These are phyloP conservation scores for Cokeromyces recurvatus DNA, from an alignment of 371 early-diverging fungal genomes.

Conservation along the genomic window DNA sequence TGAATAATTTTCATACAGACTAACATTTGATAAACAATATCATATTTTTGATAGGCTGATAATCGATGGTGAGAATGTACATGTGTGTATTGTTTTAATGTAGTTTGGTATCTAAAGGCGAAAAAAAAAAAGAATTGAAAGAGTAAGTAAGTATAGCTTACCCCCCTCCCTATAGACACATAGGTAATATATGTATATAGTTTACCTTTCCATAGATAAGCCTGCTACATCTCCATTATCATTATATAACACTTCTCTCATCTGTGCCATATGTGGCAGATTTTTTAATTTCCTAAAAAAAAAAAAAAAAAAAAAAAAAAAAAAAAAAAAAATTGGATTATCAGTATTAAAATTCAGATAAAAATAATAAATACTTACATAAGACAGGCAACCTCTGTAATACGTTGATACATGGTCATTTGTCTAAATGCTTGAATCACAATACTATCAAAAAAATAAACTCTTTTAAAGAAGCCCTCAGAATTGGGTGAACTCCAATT, in stretches of 20 bases:
- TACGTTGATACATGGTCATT: conserved; percentile 51
- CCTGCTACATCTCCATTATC: conserved; percentile 46
- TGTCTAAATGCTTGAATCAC: conserved; percentile 48
- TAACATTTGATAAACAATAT: conserved; percentile 56
- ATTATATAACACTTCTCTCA: conserved; percentile 39
- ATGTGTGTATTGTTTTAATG: conserved; percentile 57
- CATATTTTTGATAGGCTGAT: conserved; percentile 56
- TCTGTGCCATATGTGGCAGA: conserved; percentile 44
- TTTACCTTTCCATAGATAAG: conserved; percentile 40
- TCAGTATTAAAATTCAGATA: too few relatives aligned
- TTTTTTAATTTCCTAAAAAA: conserved; percentile 42
- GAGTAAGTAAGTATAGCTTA: background rate
- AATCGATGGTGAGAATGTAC: conserved; percentile 52
- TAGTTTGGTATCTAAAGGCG: conserved; percentile 43
- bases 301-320: too few relatives aligned
- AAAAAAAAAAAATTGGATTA: too few relatives aligned
- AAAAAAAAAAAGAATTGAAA: too few relatives aligned
- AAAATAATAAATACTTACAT: conserved; percentile 27
- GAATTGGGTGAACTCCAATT: conserved; percentile 42
- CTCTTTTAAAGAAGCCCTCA: conserved; percentile 49
- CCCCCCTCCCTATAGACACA: too few relatives aligned
- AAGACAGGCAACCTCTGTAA: conserved; percentile 49
- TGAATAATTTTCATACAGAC: conserved; percentile 59
- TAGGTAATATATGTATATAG: too few relatives aligned
- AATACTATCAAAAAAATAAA: conserved; percentile 40